Base-by-base conservation (phyloP, 2,329 filamentous ascomycete genomes). In the Colletotrichum costaricense region DNA sequence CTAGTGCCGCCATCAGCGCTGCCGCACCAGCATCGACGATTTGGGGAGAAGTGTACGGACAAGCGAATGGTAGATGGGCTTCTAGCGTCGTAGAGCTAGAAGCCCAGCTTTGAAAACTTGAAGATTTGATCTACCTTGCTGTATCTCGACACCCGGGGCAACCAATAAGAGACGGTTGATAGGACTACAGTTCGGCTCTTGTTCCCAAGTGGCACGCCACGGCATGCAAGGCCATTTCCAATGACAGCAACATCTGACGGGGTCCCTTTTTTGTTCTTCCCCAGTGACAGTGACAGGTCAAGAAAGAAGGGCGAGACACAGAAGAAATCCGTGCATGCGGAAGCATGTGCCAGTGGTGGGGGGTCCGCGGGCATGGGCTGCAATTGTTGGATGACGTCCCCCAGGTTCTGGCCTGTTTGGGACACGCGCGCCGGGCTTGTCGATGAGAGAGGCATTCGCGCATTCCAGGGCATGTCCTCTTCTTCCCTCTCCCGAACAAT, bases 291-390 rank as follows among this genome's bases (percentile, higher is more conserved):
- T 57, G 64, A 73, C 33, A 64, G 46, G 33, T 16, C 33, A 33
- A 49, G 9, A 28, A 14, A 56, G 33, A 33, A 28, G 59, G 14
- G 67, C 42, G 42, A 57, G 62, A 60, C 54, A 56, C 16, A 22
- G 14, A 42, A 42, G 14, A 42, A 54, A 57, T 69, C 60, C 60
- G 49, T 66, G 54, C 66, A 42, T 69, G 70, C 67, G 60, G 67
- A 62, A 73, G 56, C 71, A 73, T 71, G 71, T 71, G 71, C 56
- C 26, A 73, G 67, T 67, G 70, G 67, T n/a, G 42, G 67, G 59
- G 58, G 63, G 56, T 35, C 67, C 38, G 38, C 16, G 38, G 38
- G 55, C 42, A 38, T 16, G 56, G 54, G 49, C 70, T 73, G 71
- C 60, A 52, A 66, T 70, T 62, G 55, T 70, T 73, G 70, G 46